These are phyloP conservation scores for Suillus subluteus DNA, from an alignment of 768 basidiomycete genomes.

Conservation along the genomic window DNA sequence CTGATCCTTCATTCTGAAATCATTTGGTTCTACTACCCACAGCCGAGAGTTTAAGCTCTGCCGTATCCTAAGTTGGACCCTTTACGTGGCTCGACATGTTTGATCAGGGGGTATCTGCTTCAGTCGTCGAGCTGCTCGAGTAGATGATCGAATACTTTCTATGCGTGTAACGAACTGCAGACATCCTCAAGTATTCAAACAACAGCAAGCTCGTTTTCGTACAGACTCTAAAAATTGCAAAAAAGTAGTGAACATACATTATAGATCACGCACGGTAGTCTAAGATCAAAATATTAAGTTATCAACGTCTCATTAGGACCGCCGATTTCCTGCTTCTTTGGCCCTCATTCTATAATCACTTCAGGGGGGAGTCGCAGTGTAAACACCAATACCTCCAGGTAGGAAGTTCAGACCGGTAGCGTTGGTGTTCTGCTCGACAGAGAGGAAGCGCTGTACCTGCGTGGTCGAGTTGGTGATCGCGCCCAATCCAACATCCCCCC, in stretches of 20 bases:
- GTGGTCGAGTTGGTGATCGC: conserved; percentile 19
- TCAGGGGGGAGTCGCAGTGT: conserved; percentile 16
- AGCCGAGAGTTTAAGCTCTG: too few relatives aligned
- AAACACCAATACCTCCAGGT: conserved; percentile 27
- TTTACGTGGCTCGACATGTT: neutral
- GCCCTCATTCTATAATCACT: neutral
- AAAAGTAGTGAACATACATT: neutral
- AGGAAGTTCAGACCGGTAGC: conserved; percentile 24
- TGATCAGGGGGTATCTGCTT: neutral
- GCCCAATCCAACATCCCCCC: conserved; percentile 21
- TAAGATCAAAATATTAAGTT: neutral
- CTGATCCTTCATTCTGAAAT: too few relatives aligned
- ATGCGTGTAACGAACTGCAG: neutral
- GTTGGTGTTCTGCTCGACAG: conserved; percentile 19
- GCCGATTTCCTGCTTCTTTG: too few relatives aligned
- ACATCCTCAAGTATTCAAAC: neutral
- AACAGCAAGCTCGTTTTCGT: neutral
- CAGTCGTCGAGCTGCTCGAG: neutral
- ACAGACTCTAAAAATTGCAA: neutral
- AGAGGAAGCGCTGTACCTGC: conserved; percentile 23
- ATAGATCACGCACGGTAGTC: neutral
- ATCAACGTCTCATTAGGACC: neutral
- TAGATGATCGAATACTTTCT: neutral
- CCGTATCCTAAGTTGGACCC: too few relatives aligned
- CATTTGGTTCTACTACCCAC: too few relatives aligned